Evolutionary conservation across 2,329 filamentous ascomycete genomes (phyloP), one percentile per base, ranked within the genome.

Genomic region (Phialemoniopsis sp.): DNA sequence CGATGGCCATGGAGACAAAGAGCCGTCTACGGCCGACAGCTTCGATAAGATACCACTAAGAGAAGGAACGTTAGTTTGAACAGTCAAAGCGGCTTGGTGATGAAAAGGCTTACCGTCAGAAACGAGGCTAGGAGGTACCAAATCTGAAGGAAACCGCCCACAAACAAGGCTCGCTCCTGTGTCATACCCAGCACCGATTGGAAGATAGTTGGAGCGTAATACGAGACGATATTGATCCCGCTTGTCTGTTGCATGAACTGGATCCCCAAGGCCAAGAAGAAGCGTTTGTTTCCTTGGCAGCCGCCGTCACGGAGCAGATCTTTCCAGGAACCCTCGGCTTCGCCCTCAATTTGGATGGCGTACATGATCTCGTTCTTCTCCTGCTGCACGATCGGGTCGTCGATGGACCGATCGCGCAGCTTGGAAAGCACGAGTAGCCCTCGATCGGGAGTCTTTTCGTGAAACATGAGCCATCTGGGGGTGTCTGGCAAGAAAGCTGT

Each of bases 51-150:
- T n/a, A n/a, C n/a, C n/a, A n/a, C n/a, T n/a, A n/a, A n/a, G n/a
- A n/a, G n/a, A n/a, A n/a, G n/a, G n/a, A n/a, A n/a, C n/a, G n/a
- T n/a, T n/a, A n/a, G n/a, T n/a, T n/a, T n/a, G n/a, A n/a, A n/a
- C n/a, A n/a, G n/a, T n/a, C n/a, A n/a, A n/a, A n/a, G n/a, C n/a
- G n/a, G n/a, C n/a, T n/a, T n/a, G n/a, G n/a, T n/a, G n/a, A n/a
- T n/a, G n/a, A n/a, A n/a, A n/a, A n/a, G n/a, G n/a, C n/a, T n/a
- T n/a, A n/a, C n/a, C n/a, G n/a, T n/a, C n/a, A n/a, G 40, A 14
- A 55, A 51, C 6, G 54, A 55, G 13, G 54, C 55, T 8, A 55
- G 29, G 13, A 55, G 41, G 34, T 57, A 57, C 48, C 51, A 56
- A 14, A 55, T 44, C 40, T 56, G 53, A 7, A 54, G 44, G 29